Base-by-base conservation (phyloP, 225 moss, liverwort and hornwort genomes). In the Physcomitrellopsis africana region DNA sequence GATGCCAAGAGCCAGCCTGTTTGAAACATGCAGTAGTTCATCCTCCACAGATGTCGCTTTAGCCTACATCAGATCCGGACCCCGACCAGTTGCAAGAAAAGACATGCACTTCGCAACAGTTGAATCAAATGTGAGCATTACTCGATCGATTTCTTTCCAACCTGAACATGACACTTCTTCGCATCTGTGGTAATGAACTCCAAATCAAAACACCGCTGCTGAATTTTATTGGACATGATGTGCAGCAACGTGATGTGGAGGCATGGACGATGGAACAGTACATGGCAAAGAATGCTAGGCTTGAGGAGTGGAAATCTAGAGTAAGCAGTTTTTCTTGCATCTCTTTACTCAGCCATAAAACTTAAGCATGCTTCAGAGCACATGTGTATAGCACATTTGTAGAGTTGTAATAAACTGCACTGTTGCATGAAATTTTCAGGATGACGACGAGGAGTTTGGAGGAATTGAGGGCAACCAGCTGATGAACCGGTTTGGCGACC, bases 241-340 rank as follows among this genome's bases (percentile, higher is more conserved):
- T 77, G 74, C 69, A 86, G 83, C 86, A 83, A 83, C 65, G 83
- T 11, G 76, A 86, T 66, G 86, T 83, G 12, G 56, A 80, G 72
- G 66, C 86, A 18, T 81, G 83, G 83, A 79, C 81, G 45, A 79
- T 52, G 83, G 76, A 86, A 79, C 83, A 83, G 69, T 83, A 78
- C 60, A 76, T 86, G 78, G 78, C 65, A 15, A 83, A 70, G 76
- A 83, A 86, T 46, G 51, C 78, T 43, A 78, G 69, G 60, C 72
- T 75, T 20, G 20, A 64, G n/a, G 75, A 76, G 20, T 68, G 78
- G 69, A 83, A 65, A 17, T 29, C 77, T 13, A 86, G 72, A 72
- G 86, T 83, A 78, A 83, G 80, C 69, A 37, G 7, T 29, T 18
- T n/a, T 53, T 49, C 49, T 32, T 63, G 15, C 52, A 7, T 42